Base-by-base conservation (phyloP, 768 basidiomycete genomes). In the Myochromella boudieri region DNA sequence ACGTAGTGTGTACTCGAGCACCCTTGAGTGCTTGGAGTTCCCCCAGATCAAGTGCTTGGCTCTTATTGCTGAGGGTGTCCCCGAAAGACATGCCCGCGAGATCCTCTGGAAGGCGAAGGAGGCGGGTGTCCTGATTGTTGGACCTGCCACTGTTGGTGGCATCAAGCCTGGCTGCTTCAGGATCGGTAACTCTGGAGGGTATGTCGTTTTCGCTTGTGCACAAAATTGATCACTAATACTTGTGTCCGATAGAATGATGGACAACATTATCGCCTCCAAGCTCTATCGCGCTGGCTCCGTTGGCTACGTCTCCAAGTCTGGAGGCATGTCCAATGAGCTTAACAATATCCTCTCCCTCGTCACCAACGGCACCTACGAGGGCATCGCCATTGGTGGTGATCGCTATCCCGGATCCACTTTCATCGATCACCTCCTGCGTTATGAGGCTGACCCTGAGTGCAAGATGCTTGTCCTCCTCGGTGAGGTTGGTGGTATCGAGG, bases 101-200 rank as follows among this genome's bases (percentile, higher is more conserved):
- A 91, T 99, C 62, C 79, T 98, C 54, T 88, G 90, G 78, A 76
- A 85, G 62, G 93, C 97, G 24, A 68, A 85, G 69, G 75, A 80
- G 64, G 92, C 90, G 74, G 80, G 80, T 29, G 92, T 98, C 45
- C 78, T 95, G 63, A 95, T 98, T 72, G 72, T 80, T 48, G 95
- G 97, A 28, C 97, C 97, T 48, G 97, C 97, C 20, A 99, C 95
- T 40, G 95, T 98, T 44, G 95, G 95, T 72, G 95, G 95, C 62
- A 97, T 99, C 78, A 99, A 99, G 78, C 95, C 95, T 48, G 95
- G 95, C 33, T 97, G 95, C 77, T 98, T 97, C 90, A 83, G 95
- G 69, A 98, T 98, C 60, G 95, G 95, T 61, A 99, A 99, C 81
- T 94, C 91, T 49, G 95, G 95, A 77, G 95, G 90, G 87, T 88